Base-by-base conservation (phyloP, 768 basidiomycete genomes). In the Exidia glandulosa region DNA sequence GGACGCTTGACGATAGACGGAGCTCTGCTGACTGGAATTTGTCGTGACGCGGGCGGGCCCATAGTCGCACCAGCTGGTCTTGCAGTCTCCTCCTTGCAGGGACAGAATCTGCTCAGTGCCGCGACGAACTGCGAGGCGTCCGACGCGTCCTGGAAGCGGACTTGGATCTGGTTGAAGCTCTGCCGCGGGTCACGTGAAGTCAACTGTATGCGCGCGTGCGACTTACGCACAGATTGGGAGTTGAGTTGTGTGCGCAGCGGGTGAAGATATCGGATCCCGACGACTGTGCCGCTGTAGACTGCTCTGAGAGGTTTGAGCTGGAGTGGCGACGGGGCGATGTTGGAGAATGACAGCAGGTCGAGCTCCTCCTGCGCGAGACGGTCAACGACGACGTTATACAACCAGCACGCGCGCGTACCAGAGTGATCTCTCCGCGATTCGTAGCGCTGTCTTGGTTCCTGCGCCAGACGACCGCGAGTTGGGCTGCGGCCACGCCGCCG, bases 271-370 rank as follows among this genome's bases (percentile, higher is more conserved):
- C 88, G 83, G 50, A 91, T 79, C 13, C 89, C 89, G 30, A 90
- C 85, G 0, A 85, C 75, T 3, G 79, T 75, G 59, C 86, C 88
- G 27, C 86, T 83, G 68, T 87, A 88, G 10, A 90, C 87, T 7
- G 87, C 88, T 69, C 89, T 90, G 47, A 91, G 71, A n/a, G 89
- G 87, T 32, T 86, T 75, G 27, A 80, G 79, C 64, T 86, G 83
- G 13, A 74, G 72, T 50, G 65, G 73, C 61, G 68, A 73, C 65
- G 63, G 70, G 58, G 62, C 60, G 29, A 79, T 66, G 14, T 75
- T 75, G 2, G 87, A 87, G 68, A 88, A 87, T 2, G 82, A 77
- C 29, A 90, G 71, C 25, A 91, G 72, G 64, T 91, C 88, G 37
- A 91, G 63, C 67, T 91, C 87, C 72, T 91, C 89, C 89, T 91